phyloP scores from a whole-genome alignment of 148 eudicot genomes.

The Drosera capensis region DNA sequence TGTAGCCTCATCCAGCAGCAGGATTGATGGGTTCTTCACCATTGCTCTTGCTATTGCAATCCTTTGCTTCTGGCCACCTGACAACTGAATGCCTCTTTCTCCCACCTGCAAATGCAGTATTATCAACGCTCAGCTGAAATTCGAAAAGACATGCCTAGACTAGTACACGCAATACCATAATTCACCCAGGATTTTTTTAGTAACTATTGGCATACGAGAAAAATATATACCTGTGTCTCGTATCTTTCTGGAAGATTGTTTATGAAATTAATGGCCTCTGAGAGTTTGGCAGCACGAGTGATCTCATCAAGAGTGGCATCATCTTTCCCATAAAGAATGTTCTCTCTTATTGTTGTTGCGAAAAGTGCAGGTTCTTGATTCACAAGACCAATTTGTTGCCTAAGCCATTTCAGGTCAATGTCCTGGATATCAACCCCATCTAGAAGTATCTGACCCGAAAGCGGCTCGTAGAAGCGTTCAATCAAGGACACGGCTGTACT shows the following conservation, averaged over 20 bases:
- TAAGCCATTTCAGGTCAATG: slow-evolving; percentile 76
- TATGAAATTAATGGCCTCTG: slow-evolving; percentile 77
- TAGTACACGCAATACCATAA: too few species aligned
- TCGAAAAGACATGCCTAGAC: slow-evolving; percentile 1
- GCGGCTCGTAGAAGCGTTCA: slow-evolving; percentile 92
- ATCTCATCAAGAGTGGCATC: slow-evolving; percentile 84
- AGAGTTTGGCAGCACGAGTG: slow-evolving; percentile 82
- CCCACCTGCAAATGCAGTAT: slow-evolving; percentile 50
- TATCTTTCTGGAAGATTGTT: slow-evolving; percentile 91
- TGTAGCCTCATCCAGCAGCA: slow-evolving; percentile 89
- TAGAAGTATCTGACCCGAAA: slow-evolving; percentile 52
- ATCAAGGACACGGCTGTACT: slow-evolving; percentile 91
- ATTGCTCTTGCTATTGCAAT: slow-evolving; percentile 92
- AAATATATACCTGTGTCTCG: slow-evolving; percentile 67
- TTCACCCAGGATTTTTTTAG: too few species aligned
- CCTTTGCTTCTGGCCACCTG: slow-evolving; percentile 96
- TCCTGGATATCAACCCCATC: slow-evolving; percentile 61
- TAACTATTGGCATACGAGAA: neutral
- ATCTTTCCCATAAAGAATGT: slow-evolving; percentile 85
- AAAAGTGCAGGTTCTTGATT: slow-evolving; percentile 97
- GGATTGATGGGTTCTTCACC: slow-evolving; percentile 79
- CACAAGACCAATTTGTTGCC: slow-evolving; percentile 80
- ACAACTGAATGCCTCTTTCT: slow-evolving; percentile 81
- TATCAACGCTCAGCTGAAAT: slow-evolving; percentile 3
- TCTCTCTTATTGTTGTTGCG: slow-evolving; percentile 84